Conservation (phyloP, 352 stramenopile species). For the Globisporangium ultimum region DNA sequence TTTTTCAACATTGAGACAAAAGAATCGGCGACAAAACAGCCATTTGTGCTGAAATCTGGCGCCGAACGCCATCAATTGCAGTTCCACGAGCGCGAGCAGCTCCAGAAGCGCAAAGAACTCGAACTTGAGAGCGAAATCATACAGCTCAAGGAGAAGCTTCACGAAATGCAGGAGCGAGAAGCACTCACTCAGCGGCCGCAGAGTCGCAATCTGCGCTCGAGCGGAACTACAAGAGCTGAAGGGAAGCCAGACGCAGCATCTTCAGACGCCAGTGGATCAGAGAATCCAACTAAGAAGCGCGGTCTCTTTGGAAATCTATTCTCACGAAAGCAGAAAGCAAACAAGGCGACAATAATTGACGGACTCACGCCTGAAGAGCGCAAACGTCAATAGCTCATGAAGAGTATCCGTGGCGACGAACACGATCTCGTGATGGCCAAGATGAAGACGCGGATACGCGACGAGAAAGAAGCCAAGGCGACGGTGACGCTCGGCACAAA, state of each 20-base stretch:
- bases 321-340: neutral
- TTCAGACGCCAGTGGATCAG: slow-evolving; percentile 12
- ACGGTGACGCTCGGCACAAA: slow-evolving; percentile 34
- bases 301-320: slow-evolving; percentile 24
- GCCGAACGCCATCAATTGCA: slow-evolving; percentile 52
- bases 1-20: slow-evolving; percentile 84
- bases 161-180: slow-evolving; percentile 39
- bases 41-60: slow-evolving; percentile 46
- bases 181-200: slow-evolving; percentile 17
- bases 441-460: slow-evolving; percentile 27
- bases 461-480: slow-evolving; percentile 36
- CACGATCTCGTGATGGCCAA: slow-evolving; percentile 22
- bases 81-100: slow-evolving; percentile 50
- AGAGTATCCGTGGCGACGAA: slow-evolving; percentile 23
- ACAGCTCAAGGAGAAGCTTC: slow-evolving; percentile 59
- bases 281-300: slow-evolving; percentile 10
- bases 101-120: slow-evolving; percentile 42
- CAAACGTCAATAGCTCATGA: slow-evolving; percentile 31
- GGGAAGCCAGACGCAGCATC: slow-evolving; percentile 1
- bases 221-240: neutral
- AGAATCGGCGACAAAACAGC: slow-evolving; percentile 52
- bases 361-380: slow-evolving; percentile 28
- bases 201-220: slow-evolving; percentile 12
- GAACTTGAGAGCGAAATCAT: slow-evolving; percentile 67
- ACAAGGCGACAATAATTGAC: neutral